A percentile compares a stretch with the other conserved stretches of the same genome.
Conservation (phyloP, 1,284 basidiomycete genomes). For the Lentinula novae-zelandiae region DNA sequence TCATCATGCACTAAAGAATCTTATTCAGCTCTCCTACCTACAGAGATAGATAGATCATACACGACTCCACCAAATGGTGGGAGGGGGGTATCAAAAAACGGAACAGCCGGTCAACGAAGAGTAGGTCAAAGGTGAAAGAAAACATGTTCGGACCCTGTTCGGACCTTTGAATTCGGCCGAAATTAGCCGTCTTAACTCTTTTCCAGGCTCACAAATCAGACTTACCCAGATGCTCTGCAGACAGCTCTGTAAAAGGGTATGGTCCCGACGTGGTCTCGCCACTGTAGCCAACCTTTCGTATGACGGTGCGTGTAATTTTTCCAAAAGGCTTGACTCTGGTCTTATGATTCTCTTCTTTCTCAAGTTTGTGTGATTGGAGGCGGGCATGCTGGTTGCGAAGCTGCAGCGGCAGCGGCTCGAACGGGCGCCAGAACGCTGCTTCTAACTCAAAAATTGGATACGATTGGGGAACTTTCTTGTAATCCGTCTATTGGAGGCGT, state of each 20-base stretch:
- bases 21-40: no score
- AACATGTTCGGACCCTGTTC: no score
- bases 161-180: not conserved
- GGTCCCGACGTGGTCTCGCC: not conserved
- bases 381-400: constrained; percentile 90
- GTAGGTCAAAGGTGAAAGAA: no score
- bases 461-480: constrained; percentile 86
- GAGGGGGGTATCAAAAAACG: no score
- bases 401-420: constrained; percentile 81
- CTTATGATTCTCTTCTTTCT: not conserved
- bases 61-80: no score
- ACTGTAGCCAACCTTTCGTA: not conserved
- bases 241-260: not conserved
- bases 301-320: not conserved
- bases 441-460: constrained; percentile 76
- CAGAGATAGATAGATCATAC: no score
- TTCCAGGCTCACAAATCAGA: not conserved
- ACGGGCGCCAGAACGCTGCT: constrained; percentile 78
- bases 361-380: constrained; percentile 86
- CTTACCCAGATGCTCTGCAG: not conserved
- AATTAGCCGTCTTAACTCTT: not conserved
- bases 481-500: constrained; percentile 89
- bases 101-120: no score
- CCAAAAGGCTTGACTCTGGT: not conserved
- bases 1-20: no score